Evolutionary conservation across 306 rosid genomes (phyloP), one percentile per base, ranked within the genome.

Genomic region (Cotoneaster glaucophyllus): DNA sequence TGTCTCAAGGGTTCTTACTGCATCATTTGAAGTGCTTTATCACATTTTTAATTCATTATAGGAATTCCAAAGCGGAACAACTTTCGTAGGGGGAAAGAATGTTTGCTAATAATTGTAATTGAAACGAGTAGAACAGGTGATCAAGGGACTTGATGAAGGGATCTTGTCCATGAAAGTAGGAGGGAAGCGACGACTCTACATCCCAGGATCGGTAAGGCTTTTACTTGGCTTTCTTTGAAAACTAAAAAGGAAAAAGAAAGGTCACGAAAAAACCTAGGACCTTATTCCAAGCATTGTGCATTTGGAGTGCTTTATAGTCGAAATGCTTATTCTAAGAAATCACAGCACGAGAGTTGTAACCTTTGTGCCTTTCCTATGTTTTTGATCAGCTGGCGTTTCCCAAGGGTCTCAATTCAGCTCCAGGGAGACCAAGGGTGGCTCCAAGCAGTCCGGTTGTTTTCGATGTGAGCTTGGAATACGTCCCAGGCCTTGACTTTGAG

Each of bases 341-440:
- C 24, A 18, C 3, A 28, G 34, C 25, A 34, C 3, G 54, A 3
- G 5, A 37, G 37, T 26, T 80, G 64, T 77, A 58, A 71, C 44
- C 32, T 54, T 18, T 45, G 26, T 24, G 22, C 50, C 8, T 44
- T 45, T 71, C 41, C 41, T 77, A 39, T 73, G 71, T 37, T 64
- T 66, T 74, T 84, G 63, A 78, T 78, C 81, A 94, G 98, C 79
- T 94, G 95, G 97, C 98, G 61, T 94, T 94, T 82, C 98, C 98
- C 39, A 92, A 94, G 79, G 97, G 97, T 59, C 97, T 94, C 28
- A 87, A 45, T 61, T 92, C 98, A 74, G 97, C 98, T 73, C 98
- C 98, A 66, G 98, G 98, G 78, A 90, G 98, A 85, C 98, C 97
- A 82, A 90, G 98, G 85, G 98, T 94, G 83, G 88, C 97, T 84